phyloP scores from a whole-genome alignment of 2,329 filamentous ascomycete genomes.

The Talaromyces sp. region DNA sequence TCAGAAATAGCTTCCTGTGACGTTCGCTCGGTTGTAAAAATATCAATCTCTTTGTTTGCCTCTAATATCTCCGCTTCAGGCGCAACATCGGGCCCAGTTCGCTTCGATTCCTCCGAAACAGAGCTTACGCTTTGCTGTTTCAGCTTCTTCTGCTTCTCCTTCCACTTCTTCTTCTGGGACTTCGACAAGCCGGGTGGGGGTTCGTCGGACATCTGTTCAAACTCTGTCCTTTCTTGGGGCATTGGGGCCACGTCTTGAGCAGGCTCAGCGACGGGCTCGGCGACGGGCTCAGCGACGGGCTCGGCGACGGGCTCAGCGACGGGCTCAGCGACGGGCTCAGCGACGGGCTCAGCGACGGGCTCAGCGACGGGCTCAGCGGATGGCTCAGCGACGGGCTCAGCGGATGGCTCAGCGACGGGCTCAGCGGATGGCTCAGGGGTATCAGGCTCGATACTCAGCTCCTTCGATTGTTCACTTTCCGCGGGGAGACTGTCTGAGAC shows the following conservation, averaged over 20 bases:
- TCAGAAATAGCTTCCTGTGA: not conserved
- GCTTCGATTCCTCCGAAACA: not conserved
- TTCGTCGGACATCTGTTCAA: constrained; percentile 1
- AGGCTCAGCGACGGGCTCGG: not conserved
- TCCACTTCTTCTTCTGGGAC: constrained; percentile 5
- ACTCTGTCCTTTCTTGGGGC: constrained; percentile 1
- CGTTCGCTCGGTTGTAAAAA: constrained; percentile 1
- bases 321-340: not conserved
- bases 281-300: not conserved
- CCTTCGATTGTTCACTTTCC: constrained; percentile 1
- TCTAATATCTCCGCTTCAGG: constrained; percentile 11
- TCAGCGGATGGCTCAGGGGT: not conserved
- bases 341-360: not conserved
- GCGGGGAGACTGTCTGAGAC: not conserved
- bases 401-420: too few relatives aligned
- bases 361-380: not conserved
- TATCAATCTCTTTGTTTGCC: not conserved
- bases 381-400: not conserved
- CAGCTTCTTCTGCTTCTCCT: not conserved
- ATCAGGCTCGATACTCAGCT: not conserved
- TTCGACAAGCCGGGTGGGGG: not conserved
- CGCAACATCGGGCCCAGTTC: not conserved
- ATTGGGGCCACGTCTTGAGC: not conserved
- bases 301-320: not conserved
- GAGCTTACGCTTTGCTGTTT: constrained; percentile 3